These are phyloP conservation scores for Colletotrichum karsti DNA, from an alignment of 2,329 filamentous ascomycete genomes.

Conservation along the genomic window DNA sequence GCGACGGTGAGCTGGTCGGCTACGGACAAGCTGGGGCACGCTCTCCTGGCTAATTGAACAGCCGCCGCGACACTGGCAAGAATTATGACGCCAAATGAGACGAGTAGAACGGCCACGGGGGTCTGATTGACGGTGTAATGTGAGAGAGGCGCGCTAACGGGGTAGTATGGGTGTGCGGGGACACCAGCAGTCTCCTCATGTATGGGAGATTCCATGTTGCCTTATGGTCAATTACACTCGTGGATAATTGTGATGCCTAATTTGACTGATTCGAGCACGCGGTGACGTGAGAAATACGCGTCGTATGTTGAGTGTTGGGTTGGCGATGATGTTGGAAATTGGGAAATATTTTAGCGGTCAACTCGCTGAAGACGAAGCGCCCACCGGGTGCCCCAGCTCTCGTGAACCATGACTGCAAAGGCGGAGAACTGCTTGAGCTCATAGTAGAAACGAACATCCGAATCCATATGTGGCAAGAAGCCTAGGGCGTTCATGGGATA, in stretches of 20 bases:
- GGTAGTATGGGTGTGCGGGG: constrained; percentile 59
- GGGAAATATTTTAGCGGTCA: no score
- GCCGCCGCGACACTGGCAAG: constrained; percentile 44
- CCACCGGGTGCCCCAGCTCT: no score
- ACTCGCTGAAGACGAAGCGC: no score
- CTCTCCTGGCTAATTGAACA: constrained; percentile 38
- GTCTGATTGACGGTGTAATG: constrained; percentile 54
- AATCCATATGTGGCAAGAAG: no score
- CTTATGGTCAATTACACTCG: no score
- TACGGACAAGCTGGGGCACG: constrained; percentile 40
- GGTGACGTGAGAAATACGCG: no score
- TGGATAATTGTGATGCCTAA: no score
- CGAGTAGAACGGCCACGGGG: constrained; percentile 47
- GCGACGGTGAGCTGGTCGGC: constrained; percentile 53
- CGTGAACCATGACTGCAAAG: no score
- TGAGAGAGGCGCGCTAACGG: constrained; percentile 50
- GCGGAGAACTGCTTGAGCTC: no score
- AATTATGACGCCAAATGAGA: constrained; percentile 46
- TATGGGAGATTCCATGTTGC: background rate
- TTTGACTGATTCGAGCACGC: no score
- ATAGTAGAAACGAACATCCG: no score
- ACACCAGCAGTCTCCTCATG: background rate
- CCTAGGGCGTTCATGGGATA: no score
- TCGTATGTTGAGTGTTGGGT: background rate
- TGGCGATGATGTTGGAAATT: background rate